phyloP scores from a whole-genome alignment of 257 asterid genomes.

The Prunella vulgaris region DNA sequence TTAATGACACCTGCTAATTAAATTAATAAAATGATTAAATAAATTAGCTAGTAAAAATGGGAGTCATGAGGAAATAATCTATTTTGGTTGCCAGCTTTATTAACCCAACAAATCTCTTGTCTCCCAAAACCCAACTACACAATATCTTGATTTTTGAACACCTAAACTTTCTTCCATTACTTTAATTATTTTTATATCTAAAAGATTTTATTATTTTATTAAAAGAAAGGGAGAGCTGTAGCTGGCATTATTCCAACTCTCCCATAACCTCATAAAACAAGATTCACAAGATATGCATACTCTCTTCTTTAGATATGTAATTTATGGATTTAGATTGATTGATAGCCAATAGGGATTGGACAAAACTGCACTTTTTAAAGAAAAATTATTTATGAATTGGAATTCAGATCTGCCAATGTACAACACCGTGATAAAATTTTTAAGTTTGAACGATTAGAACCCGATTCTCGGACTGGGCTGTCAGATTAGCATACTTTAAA shows the following conservation, averaged over 20 bases:
- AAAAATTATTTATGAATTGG: too few species aligned
- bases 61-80: not conserved
- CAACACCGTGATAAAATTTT: too few species aligned
- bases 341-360: conserved; percentile 2
- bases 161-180: not conserved
- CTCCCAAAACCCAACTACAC: conserved; percentile 25
- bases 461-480: too few species aligned
- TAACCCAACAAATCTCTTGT: conserved; percentile 18
- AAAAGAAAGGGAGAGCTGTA: not conserved
- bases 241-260: conserved; percentile 19
- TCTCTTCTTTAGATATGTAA: not conserved
- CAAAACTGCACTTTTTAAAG: not conserved
- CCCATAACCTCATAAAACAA: conserved; percentile 5
- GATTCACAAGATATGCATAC: not conserved
- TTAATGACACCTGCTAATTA: conserved; percentile 5
- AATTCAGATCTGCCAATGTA: too few species aligned
- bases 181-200: not conserved
- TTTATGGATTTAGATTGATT: not conserved
- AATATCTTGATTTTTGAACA: conserved; percentile 14
- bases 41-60: not conserved
- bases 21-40: not conserved
- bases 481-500: too few species aligned
- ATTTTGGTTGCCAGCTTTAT: conserved; percentile 19
- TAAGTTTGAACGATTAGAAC: too few species aligned
- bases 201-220: not conserved